Evolutionary conservation across 345 rosid species (phyloP), one percentile per base, ranked within the genome.

Genomic region (Gossypium rotundifolium): DNA sequence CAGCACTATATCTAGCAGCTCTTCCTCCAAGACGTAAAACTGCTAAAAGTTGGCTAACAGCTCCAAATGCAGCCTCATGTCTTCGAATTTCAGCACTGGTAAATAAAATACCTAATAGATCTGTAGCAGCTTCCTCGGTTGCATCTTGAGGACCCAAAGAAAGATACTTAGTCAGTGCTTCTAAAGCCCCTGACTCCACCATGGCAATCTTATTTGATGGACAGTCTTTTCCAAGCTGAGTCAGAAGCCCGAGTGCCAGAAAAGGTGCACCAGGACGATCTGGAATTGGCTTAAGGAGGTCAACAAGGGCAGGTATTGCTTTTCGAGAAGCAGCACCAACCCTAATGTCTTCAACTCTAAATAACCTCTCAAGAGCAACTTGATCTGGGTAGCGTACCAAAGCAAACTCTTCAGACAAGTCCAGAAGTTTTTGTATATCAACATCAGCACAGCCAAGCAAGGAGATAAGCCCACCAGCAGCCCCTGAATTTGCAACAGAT

Each of bases 61-160:
- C 95, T 67, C 97, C 97, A 74, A 88, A 91, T 76, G 96, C 92
- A 77, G 99, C 85, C 79, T 96, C 99, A 77, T 96, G 99, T 80
- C 90, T 89, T 81, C 99, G 87, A 80, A 96, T 96, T 81, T 96
- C 98, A 79, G 97, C 86, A 81, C 89, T 93, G 80, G 87, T 79
- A 81, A 96, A 96, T 54, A 96, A 87, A 80, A 91, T 84, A n/a
- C 99, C 99, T 71, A 96, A 82, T 68, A 96, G 87, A 83, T 81
- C 98, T 10, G 98, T 96, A 79, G 99, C 97, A 77, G 99, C 99
- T 89, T 96, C 98, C 77, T 96, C 99, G 42, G 97, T 93, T 72
- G 92, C 96, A 80, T 96, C 99, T 81, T 90, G 97, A 71, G 97
- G 99, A 64, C 99, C 97, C 75, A 96, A 96, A 38, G 99, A 96